A percentile compares a stretch with the other conserved stretches of the same genome.
Conservation (phyloP, 805 yeast genomes). For the Candida pseudofarinosa region DNA sequence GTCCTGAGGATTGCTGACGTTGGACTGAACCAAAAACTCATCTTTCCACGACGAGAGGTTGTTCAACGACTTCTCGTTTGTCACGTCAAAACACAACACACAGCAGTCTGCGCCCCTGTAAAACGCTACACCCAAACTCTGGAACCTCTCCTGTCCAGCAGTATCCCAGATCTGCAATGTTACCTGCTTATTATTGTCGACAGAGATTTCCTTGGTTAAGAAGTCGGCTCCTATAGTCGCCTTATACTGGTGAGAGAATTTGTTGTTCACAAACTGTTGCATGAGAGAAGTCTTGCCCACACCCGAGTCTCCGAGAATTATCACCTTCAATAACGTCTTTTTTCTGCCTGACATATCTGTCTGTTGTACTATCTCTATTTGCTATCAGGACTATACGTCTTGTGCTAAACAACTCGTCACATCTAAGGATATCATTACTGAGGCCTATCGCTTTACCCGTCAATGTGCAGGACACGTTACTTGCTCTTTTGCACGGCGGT, state of each 20-base stretch:
- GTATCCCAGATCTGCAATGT: conserved; percentile 96
- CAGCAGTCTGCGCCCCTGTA: conserved; percentile 98
- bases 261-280: conserved; percentile 96
- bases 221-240: conserved; percentile 99
- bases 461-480: background rate
- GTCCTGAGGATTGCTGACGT: conserved; percentile 87
- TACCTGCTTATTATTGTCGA: conserved; percentile 74
- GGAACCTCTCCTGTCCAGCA: conserved; percentile 98
- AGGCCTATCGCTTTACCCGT: background rate
- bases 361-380: background rate
- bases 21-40: conserved; percentile 90
- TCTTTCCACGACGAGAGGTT: conserved; percentile 89
- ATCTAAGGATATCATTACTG: background rate
- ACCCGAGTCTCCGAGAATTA: conserved; percentile 94
- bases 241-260: conserved; percentile 91
- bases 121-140: conserved; percentile 93
- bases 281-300: conserved; percentile 95
- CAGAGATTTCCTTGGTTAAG: conserved; percentile 80
- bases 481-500: background rate
- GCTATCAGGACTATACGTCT: background rate
- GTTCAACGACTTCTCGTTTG: conserved; percentile 90
- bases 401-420: background rate
- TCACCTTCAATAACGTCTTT: conserved; percentile 77
- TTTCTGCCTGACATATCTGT: conserved; percentile 54
- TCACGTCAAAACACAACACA: conserved; percentile 92